Base-by-base conservation (phyloP, 495 filamentous ascomycete genomes). In the Aspergillus campestris region DNA sequence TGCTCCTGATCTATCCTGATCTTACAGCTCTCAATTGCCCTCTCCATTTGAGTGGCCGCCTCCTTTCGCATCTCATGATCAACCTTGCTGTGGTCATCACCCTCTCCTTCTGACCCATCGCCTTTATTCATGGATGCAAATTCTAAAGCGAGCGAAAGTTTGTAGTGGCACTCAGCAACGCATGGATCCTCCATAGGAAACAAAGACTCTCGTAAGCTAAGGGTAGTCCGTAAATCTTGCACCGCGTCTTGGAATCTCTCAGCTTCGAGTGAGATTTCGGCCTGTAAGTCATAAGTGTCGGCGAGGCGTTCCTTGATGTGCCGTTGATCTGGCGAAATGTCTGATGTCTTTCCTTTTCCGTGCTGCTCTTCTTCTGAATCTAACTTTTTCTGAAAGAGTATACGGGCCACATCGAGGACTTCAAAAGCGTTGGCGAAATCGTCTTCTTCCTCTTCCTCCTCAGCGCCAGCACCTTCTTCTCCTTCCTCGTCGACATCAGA, bases 211-310 rank as follows among this genome's bases (percentile, higher is more conserved):
- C 92, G 89, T 37, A 94, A 74, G 36, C 72, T 74, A 7, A 99
- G 76, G 6, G 87, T 77, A 6, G 82, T 80, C 56, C 76, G 80
- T 39, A 87, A 72, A 60, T 99, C 92, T 12, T 74, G 73, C 15
- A 94, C 84, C 3, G 92, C 91, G 51, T 85, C 80, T 7, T 69
- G 67, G 51, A 94, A 96, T 46, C 83, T 81, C 62, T 96, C 94
- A 50, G 89, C 94, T 66, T 99, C 92, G 11, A 97, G 72, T 9
- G 86, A 94, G 45, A 99, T 95, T 61, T 95, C 91, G 7, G 87
- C 87, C 49, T 94, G 82, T 29, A 94, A 79, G 59, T 94, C 89
- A 64, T 94, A 86, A 1, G 86, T 89, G 55, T 99, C 92, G 38
- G 87, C 87, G 6, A 95, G 74, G 34, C 86, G 80, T 62, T 94